phyloP scores from a whole-genome alignment of 2,329 filamentous ascomycete genomes.

The Aspergillus sp. region DNA sequence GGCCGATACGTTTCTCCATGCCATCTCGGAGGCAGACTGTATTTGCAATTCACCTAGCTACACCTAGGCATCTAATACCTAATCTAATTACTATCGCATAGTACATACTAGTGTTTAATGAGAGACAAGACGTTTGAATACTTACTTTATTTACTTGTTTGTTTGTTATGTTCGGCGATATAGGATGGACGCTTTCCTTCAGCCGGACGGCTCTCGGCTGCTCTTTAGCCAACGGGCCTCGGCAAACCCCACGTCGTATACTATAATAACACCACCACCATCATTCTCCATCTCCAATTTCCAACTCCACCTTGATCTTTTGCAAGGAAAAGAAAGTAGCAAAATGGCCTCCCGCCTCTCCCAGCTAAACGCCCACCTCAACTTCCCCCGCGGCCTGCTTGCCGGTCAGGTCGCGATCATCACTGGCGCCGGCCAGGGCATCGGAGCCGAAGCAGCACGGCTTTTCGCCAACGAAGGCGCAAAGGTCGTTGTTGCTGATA shows the following conservation, averaged over 20 bases:
- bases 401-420: slow-evolving; percentile 82
- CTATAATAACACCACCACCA: neutral
- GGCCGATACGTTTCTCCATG: slow-evolving; percentile 29
- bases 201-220: slow-evolving; percentile 11
- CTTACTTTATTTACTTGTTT: neutral
- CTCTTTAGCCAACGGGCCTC: slow-evolving; percentile 11
- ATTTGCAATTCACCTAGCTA: slow-evolving; percentile 21
- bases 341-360: slow-evolving; percentile 56
- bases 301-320: neutral
- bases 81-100: neutral
- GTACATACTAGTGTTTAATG: neutral
- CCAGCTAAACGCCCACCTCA: slow-evolving; percentile 76
- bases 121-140: neutral
- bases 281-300: slow-evolving; percentile 1
- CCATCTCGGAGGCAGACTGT: slow-evolving; percentile 27
- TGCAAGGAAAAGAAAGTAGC: neutral
- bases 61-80: neutral
- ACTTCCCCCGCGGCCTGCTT: slow-evolving; percentile 77
- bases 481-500: slow-evolving; percentile 79
- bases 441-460: slow-evolving; percentile 78
- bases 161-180: neutral
- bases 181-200: neutral
- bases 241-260: slow-evolving; percentile 3
- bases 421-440: slow-evolving; percentile 82
- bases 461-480: slow-evolving; percentile 87